These are phyloP conservation scores for Hirschioporus abietinus DNA, from an alignment of 768 basidiomycete genomes.

Conservation along the genomic window DNA sequence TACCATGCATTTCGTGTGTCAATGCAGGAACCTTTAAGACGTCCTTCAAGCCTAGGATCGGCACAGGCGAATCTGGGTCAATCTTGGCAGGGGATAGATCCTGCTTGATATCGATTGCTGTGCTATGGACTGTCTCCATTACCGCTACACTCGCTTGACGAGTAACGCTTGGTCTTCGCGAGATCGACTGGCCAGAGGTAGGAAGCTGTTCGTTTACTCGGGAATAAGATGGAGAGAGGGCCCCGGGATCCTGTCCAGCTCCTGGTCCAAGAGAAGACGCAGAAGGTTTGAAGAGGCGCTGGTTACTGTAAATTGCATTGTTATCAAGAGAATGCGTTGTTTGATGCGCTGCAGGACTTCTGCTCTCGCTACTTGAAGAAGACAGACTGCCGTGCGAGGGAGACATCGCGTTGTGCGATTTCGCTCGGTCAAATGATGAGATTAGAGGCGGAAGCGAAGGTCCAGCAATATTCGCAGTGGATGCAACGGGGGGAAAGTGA, in stretches of 20 bases:
- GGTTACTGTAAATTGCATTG: neutral
- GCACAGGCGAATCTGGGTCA: constrained; percentile 38
- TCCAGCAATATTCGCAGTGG: constrained; percentile 8
- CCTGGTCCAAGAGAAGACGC: neutral
- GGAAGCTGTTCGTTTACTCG: constrained; percentile 13
- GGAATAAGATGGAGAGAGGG: neutral
- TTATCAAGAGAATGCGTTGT: constrained; percentile 52
- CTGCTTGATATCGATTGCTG: constrained; percentile 13
- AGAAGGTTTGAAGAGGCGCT: neutral
- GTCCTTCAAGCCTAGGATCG: constrained; percentile 58
- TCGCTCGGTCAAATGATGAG: constrained; percentile 5
- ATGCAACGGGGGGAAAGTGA: constrained; percentile 28
- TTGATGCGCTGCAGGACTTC: constrained; percentile 37
- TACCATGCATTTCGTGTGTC: constrained; percentile 66
- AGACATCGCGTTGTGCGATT: constrained; percentile 11
- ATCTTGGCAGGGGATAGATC: constrained; percentile 27
- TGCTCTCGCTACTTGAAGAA: neutral
- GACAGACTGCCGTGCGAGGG: constrained; percentile 18
- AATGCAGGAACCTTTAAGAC: constrained; percentile 70
- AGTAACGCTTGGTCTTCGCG: constrained; percentile 35
- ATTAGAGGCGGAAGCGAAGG: constrained; percentile 24
- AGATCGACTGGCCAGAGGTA: constrained; percentile 11
- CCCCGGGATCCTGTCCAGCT: neutral
- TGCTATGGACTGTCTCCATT: constrained; percentile 38
- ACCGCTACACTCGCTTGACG: constrained; percentile 51